Evolutionary conservation across 768 basidiomycete genomes (phyloP), one percentile per base, ranked within the genome.

Genomic region (Termitomyces sp.): DNA sequence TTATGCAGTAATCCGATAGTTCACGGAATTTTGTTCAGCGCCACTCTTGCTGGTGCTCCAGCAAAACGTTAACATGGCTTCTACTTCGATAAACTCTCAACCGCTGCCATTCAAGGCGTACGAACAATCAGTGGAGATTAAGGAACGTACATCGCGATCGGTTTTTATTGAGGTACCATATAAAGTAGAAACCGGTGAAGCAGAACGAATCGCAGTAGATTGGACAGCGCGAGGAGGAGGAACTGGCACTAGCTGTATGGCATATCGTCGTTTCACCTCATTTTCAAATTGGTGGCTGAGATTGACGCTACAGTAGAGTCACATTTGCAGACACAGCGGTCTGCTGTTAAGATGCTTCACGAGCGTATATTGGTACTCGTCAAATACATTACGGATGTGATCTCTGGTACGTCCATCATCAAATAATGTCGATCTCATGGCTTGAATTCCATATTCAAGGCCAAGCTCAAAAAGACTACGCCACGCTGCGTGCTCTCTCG

Each of bases 121-220:
- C 66, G 95, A 98, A 68, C 89, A 92, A 0, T 88, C 90, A 1
- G 81, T 94, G 43, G 93, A 94, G 68, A 87, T 95, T 44, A 80
- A 85, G 56, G 90, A 91, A 61, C 81, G 88, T 48, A 86, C 78
- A 67, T 84, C 87, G 52, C 85, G 87, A 54, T 83, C 86, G 1
- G 86, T 88, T 11, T 96, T 91, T 65, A 84, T 96, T 46, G 89
- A 93, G 66, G 91, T 88, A 1, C 76, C 88, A 3, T 98, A 87
- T 73, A 87, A 83, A 51, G 88, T 99, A 18, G 96, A 98, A 72
- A 98, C 96, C 0, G 97, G 96, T 35, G 97, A 99, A 73, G 97
- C 97, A 16, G 97, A 99, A 70, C 86, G 97, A 40, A 98, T 99
- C 61, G 97, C 97, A 6, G 97, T 99, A 0, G 96, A 98, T 69